Base-by-base conservation (phyloP, 345 rosid genomes). In the Kernera saxatilis region DNA sequence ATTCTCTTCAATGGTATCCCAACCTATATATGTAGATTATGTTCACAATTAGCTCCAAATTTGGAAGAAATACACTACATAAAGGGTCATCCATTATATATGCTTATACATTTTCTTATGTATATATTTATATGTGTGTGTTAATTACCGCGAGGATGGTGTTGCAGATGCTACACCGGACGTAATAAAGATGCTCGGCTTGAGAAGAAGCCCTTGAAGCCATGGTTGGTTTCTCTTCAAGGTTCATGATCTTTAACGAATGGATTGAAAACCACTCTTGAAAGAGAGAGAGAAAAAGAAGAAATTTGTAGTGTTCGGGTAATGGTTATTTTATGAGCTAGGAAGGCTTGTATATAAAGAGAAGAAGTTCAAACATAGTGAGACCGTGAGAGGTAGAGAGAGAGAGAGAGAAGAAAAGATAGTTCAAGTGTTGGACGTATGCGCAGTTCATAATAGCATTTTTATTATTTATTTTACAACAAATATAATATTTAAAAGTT, bases 161-260 rank as follows among this genome's bases (percentile, higher is more conserved):
- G 91, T 78, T 86, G 88, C 99, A 95, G 79, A 88, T 92, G 86
- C 87, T 95, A 84, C 99, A 95, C 15, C 98, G 96, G 60, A 92
- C 91, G 76, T 95, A 95, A 79, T 93, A 95, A 59, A 92, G 98
- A 74, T 90, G 92, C 67, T 94, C 97, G 37, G 92, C 64, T 55
- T 85, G 90, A 26, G 75, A 62, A 32, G 73, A 53, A 39, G 85
- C 82, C 72, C 74, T 83, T 33, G 82, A 54, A 71, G 88, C 84
- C 92, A 85, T 83, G 73, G 81, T 71, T 26, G 77, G 79, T 77
- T 87, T 92, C 51, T 88, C 96, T 69, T 84, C 98, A 8, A 76
- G 81, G 82, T 82, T 88, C 90, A 84, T 86, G 56, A 43, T 61
- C 13, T 69, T 40, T 53, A 27, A 3, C n/a, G 23, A 36, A 51